phyloP scores from a whole-genome alignment of 1,284 basidiomycete genomes.

The Tausonia pullulans region DNA sequence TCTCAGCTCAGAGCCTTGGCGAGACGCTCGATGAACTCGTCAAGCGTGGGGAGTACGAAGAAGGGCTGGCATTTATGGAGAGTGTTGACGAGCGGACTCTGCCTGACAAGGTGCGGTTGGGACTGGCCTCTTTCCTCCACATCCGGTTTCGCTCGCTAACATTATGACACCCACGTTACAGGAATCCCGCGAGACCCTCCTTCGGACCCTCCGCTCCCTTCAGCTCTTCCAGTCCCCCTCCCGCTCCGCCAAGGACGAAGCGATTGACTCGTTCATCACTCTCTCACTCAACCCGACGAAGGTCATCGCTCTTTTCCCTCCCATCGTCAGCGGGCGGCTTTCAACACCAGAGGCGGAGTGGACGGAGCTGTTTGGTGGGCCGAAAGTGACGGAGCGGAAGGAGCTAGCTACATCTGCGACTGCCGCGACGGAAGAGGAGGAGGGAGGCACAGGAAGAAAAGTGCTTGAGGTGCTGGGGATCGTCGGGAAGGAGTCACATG shows the following conservation, averaged over 20 bases:
- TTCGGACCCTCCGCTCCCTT: constrained; percentile 63
- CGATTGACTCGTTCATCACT: constrained; percentile 45
- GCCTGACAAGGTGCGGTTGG: constrained; percentile 50
- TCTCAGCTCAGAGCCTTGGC: constrained; percentile 60
- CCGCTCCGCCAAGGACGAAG: not conserved
- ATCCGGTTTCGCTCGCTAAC: not conserved
- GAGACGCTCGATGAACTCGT: constrained; percentile 80
- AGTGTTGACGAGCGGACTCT: constrained; percentile 51
- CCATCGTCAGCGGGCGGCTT: constrained; percentile 68
- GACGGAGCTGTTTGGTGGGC: constrained; percentile 79
- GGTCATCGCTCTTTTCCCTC: constrained; percentile 80
- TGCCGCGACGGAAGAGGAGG: constrained; percentile 13
- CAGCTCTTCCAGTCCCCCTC: constrained; percentile 48
- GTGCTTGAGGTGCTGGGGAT: not conserved
- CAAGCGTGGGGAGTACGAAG: constrained; percentile 54
- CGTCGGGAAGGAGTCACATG: too few relatives aligned
- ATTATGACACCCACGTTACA: constrained; percentile 23
- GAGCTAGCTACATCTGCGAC: constrained; percentile 5
- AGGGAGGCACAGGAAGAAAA: constrained; percentile 17
- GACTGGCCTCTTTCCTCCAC: not conserved
- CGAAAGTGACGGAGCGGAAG: constrained; percentile 24
- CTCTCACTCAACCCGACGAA: constrained; percentile 88
- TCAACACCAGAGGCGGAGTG: constrained; percentile 57
- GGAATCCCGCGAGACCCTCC: constrained; percentile 46
- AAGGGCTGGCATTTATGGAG: constrained; percentile 71